Percentiles rank a stretch among this genome's conserved stretches.
Conservation (phyloP, 169 alveolate species). For the Neospora caninum region DNA sequence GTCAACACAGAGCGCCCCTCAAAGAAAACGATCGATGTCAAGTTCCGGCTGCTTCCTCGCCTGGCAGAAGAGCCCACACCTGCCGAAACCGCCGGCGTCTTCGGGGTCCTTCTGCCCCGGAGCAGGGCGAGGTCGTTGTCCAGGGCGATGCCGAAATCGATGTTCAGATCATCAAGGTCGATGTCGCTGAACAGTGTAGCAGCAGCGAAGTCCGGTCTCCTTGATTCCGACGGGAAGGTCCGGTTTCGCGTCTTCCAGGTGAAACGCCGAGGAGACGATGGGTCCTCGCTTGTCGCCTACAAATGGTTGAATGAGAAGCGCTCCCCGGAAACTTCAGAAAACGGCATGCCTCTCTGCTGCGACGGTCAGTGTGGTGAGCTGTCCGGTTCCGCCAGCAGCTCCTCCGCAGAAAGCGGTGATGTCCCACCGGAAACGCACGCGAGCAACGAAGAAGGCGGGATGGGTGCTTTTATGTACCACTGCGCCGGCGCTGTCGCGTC, state of each 20-base stretch:
- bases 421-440: not conserved
- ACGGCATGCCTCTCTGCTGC: not conserved
- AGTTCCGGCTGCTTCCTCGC: constrained; percentile 5
- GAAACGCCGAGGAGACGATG: constrained; percentile 2
- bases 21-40: not conserved
- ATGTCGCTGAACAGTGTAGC: not conserved
- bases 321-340: not conserved
- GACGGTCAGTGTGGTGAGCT: not conserved
- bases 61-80: too few relatives aligned
- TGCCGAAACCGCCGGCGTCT: too few relatives aligned
- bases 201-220: not conserved
- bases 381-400: too few relatives aligned
- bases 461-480: not conserved
- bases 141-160: too few relatives aligned
- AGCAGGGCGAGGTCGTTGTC: too few relatives aligned
- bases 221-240: not conserved
- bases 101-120: too few relatives aligned
- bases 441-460: not conserved
- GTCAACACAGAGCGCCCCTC: not conserved
- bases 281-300: not conserved
- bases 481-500: not conserved
- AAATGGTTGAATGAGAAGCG: not conserved
- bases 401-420: not conserved
- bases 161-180: too few relatives aligned
- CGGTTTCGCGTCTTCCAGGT: not conserved